Evolutionary conservation across 257 asterid genomes (phyloP).

Genomic region (Fraxinus americana): DNA sequence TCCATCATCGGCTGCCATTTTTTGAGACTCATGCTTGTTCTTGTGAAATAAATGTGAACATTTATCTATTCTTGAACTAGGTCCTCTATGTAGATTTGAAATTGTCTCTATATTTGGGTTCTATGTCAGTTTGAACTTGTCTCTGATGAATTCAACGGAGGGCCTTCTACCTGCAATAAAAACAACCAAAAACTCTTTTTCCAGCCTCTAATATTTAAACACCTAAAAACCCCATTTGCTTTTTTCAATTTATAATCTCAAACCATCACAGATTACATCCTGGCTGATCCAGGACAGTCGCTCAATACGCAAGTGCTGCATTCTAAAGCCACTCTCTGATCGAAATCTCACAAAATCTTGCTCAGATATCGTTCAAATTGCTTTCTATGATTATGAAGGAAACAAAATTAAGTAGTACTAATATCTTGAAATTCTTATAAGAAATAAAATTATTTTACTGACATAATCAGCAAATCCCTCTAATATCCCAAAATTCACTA

Average conservation of each 20-base stretch:
- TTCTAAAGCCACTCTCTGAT: neutral
- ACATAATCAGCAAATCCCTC: neutral
- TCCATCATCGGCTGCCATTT: neutral
- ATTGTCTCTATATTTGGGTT: neutral
- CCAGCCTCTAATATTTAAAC: neutral
- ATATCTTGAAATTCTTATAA: neutral
- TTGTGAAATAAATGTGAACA: neutral
- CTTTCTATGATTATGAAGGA: neutral
- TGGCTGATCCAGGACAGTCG: neutral
- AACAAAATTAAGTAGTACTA: neutral
- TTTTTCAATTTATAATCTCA: neutral
- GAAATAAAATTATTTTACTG: neutral
- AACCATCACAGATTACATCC: neutral
- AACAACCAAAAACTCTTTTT: neutral
- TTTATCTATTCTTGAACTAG: neutral
- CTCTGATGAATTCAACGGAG: neutral
- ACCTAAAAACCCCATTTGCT: neutral
- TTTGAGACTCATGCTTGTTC: neutral
- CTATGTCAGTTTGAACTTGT: too few species aligned
- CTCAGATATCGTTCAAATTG: neutral
- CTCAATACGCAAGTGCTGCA: too few species aligned
- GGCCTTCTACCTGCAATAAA: neutral
- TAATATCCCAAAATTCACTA: conserved; percentile 45
- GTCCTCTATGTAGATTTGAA: too few species aligned
- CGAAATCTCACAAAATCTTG: neutral